phyloP scores from a whole-genome alignment of 176 grass and related monocot species.

The Rhynchospora pubera region DNA sequence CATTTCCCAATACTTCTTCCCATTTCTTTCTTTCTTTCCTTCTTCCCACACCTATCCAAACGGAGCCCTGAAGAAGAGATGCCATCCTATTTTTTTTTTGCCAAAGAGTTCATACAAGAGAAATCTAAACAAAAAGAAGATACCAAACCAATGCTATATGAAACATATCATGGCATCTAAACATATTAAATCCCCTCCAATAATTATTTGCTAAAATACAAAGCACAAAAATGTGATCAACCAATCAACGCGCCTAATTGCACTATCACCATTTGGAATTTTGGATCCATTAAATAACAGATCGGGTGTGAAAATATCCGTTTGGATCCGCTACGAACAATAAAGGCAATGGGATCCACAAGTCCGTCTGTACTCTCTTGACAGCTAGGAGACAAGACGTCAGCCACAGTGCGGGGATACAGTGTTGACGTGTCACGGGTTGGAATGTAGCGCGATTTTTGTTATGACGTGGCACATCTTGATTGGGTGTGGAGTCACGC shows the following conservation, averaged over 20 bases:
- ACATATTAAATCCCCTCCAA: too few species aligned
- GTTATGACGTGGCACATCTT: neutral
- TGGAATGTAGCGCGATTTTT: neutral
- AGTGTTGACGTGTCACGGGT: constrained; percentile 12
- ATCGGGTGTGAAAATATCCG: neutral
- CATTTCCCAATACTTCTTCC: too few species aligned
- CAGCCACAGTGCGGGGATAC: constrained; percentile 7
- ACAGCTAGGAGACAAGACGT: constrained; percentile 19
- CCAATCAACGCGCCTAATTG: neutral
- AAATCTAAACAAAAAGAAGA: too few species aligned
- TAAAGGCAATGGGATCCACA: neutral
- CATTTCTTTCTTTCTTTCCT: too few species aligned
- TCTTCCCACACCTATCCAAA: too few species aligned
- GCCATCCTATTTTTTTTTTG: too few species aligned
- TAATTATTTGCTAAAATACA: too few species aligned
- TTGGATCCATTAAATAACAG: neutral
- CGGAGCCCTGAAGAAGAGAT: too few species aligned
- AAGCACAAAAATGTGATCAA: too few species aligned
- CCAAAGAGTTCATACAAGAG: too few species aligned
- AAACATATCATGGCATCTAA: too few species aligned
- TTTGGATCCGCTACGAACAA: neutral
- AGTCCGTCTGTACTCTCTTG: neutral
- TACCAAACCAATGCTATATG: too few species aligned
- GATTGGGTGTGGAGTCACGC: neutral
- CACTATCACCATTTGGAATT: neutral